Evolutionary conservation across 768 basidiomycete genomes (phyloP), one percentile per base, ranked within the genome.

Genomic region (Boletus tylopilopsis): DNA sequence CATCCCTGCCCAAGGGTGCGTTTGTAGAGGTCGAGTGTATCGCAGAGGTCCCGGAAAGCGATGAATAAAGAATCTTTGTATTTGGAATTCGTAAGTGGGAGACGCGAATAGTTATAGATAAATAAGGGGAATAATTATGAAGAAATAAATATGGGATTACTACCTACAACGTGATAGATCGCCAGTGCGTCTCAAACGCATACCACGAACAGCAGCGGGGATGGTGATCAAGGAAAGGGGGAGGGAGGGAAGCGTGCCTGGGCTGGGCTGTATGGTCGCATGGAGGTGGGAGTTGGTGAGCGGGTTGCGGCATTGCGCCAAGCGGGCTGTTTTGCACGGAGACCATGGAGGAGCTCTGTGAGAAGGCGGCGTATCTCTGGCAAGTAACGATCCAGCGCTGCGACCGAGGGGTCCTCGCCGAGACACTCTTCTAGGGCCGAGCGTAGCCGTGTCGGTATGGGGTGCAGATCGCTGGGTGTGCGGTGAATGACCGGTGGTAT

Each of bases 21-120:
- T 75, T 73, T 47, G 73, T 85, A 25, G 82, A 85, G 71, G 76
- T 84, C 29, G 82, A 84, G 53, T 82, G 79, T 55, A 69, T 80
- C 24, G 83, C 80, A 12, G 77, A 76, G 23, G 22, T 56, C 6
- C 19, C 37, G n/a, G 5, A 9, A 9, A 13, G 13, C 11, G 21
- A 38, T 10, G 44, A 45, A 6, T 10, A 12, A 30, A 18, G 35
- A 10, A 21, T 10, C 2, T 27, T 15, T 35, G 44, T 29, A 36
- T 30, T 7, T 15, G 21, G 21, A 16, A 5, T 21, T 27, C 10
- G n/a, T 18, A n/a, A n/a, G n/a, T n/a, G n/a, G 35, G 9, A n/a
- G 35, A 21, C 19, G 18, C 35, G 19, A 36, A 2, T 34, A 34
- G 33, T 34, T 15, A 34, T 16, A 11, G 16, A 34, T 34, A n/a